Conservation (phyloP, 2,329 filamentous ascomycete species). For the Rutstroemia sydowiana region DNA sequence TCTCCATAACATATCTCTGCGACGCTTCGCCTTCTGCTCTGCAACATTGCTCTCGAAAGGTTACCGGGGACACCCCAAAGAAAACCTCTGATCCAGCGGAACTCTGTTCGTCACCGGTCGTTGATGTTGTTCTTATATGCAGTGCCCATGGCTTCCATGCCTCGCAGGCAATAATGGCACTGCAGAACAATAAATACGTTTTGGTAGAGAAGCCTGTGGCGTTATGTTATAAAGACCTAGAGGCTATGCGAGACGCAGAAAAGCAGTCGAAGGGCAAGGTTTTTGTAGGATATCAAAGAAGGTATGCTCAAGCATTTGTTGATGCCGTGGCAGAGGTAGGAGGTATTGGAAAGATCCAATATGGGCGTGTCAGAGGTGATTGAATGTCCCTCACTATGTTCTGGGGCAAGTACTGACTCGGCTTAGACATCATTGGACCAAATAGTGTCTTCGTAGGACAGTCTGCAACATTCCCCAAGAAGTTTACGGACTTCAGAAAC, state of each 20-base stretch:
- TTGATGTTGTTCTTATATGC: constrained; percentile 38
- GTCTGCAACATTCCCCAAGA: constrained; percentile 40
- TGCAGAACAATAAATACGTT: constrained; percentile 47
- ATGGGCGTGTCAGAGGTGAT: constrained; percentile 41
- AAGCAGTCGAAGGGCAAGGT: constrained; percentile 34
- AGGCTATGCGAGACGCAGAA: constrained; percentile 44
- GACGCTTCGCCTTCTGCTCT: constrained; percentile 35
- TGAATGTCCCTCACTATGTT: neutral
- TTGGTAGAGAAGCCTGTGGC: constrained; percentile 54
- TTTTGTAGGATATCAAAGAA: constrained; percentile 54
- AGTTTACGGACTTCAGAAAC: constrained; percentile 35
- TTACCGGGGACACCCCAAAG: constrained; percentile 5
- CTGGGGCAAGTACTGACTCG: neutral
- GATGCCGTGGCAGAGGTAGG: constrained; percentile 48
- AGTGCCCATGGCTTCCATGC: constrained; percentile 49
- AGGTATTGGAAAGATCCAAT: constrained; percentile 43
- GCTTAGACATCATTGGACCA: constrained; percentile 41
- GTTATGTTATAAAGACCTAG: constrained; percentile 39
- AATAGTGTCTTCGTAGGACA: constrained; percentile 43
- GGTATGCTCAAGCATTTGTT: constrained; percentile 50
- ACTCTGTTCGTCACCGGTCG: constrained; percentile 9
- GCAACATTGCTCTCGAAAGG: constrained; percentile 32
- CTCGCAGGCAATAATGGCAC: constrained; percentile 42
- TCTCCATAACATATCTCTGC: constrained; percentile 28
- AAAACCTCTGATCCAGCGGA: constrained; percentile 22